phyloP scores from a whole-genome alignment of 495 filamentous ascomycete species.

The Penicillium silybi region DNA sequence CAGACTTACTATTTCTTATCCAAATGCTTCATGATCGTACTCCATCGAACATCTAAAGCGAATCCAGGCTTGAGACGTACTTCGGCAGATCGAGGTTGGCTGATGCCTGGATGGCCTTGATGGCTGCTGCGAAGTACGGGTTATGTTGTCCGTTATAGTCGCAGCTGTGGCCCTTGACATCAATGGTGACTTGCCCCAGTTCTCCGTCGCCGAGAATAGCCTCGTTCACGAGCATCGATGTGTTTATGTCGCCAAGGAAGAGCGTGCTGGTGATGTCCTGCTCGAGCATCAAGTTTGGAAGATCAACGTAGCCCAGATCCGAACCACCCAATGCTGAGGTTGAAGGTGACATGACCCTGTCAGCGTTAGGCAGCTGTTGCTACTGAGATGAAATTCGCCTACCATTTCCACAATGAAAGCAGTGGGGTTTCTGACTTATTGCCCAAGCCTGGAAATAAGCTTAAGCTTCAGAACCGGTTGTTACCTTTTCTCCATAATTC shows the following conservation, averaged over 20 bases:
- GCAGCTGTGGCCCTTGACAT: conserved; percentile 22
- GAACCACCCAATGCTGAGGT: conserved; percentile 22
- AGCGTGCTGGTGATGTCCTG: conserved; percentile 9
- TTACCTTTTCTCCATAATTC: not conserved
- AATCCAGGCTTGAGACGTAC: conserved; percentile 12
- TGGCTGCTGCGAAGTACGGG: conserved; percentile 28
- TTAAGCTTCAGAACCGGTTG: not conserved
- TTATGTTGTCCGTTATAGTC: conserved; percentile 27
- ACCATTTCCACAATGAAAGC: conserved; percentile 27
- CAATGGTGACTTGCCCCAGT: conserved; percentile 22
- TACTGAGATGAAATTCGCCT: not conserved
- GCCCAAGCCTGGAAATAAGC: not conserved
- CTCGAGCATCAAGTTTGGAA: conserved; percentile 23
- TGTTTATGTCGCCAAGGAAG: conserved; percentile 20
- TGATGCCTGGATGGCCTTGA: conserved; percentile 21
- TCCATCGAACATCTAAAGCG: not conserved
- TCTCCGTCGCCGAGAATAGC: conserved; percentile 14
- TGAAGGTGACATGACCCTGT: conserved; percentile 27
- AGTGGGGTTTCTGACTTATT: conserved; percentile 15
- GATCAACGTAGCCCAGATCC: conserved; percentile 24
- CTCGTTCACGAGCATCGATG: conserved; percentile 17
- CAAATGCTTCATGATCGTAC: not conserved
- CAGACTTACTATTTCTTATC: not conserved
- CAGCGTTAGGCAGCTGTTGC: not conserved
- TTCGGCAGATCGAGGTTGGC: conserved; percentile 21